Conservation (phyloP, 75 land plant species). For the Chamaecyparis obtusa region DNA sequence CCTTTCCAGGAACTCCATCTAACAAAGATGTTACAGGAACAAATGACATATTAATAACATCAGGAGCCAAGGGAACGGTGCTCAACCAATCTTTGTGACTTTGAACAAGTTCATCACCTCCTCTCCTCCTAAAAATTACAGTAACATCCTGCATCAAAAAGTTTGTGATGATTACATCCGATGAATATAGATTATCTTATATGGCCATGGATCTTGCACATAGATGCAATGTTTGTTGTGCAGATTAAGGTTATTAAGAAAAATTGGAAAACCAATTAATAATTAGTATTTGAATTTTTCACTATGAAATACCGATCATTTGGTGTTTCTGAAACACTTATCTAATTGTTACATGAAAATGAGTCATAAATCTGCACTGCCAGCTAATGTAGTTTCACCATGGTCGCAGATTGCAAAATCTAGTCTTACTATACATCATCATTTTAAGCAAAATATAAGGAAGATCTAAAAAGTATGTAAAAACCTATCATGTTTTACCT, state of each 20-base stretch:
- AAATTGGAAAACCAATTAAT: conserved; percentile 15
- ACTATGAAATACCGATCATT: conserved; percentile 16
- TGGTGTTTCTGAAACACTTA: conserved; percentile 17
- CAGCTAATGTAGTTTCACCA: conserved; percentile 7
- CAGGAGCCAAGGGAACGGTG: conserved; percentile 17
- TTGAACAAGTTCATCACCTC: conserved; percentile 30
- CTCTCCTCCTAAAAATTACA: conserved; percentile 33
- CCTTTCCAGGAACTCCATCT: conserved; percentile 20
- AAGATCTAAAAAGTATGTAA: neutral
- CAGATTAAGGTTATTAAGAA: neutral
- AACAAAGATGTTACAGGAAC: conserved; percentile 23
- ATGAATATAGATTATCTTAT: neutral
- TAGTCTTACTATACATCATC: neutral
- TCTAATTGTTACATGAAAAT: conserved; percentile 16
- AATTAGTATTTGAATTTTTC: conserved; percentile 20
- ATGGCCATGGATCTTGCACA: neutral
- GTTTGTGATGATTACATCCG: neutral
- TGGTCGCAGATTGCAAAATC: conserved; percentile 4
- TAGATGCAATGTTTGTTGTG: neutral
- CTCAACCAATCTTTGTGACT: conserved; percentile 21
- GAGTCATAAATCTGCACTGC: conserved; percentile 16
- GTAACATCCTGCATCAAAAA: conserved; percentile 26
- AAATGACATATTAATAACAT: conserved; percentile 33
- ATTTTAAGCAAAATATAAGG: neutral
- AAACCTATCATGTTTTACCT: conserved; percentile 25